phyloP scores from a whole-genome alignment of 2,329 filamentous ascomycete genomes.

The Bipolaris oryzae region DNA sequence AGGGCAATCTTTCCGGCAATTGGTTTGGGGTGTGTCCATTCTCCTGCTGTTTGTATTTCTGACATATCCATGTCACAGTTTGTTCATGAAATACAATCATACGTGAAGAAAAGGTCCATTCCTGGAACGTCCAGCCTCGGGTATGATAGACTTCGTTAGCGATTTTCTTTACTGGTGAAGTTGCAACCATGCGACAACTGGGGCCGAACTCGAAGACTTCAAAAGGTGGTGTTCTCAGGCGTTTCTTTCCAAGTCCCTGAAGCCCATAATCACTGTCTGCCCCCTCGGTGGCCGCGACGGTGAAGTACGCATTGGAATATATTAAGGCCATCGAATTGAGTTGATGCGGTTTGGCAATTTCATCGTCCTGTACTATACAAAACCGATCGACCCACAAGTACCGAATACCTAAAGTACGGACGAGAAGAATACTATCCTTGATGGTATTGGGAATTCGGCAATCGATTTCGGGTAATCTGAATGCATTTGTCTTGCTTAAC shows the following conservation, averaged over 20 bases:
- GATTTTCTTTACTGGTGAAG: not conserved
- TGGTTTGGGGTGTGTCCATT: accelerated
- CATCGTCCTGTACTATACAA: not conserved
- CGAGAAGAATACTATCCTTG: not conserved
- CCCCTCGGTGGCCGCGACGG: not conserved
- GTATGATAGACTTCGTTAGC: not conserved
- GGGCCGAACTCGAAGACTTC: not conserved
- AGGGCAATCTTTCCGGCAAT: not conserved
- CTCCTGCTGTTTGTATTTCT: not conserved
- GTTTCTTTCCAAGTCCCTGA: not conserved
- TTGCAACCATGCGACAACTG: not conserved
- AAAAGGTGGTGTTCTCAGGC: not conserved
- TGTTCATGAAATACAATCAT: not conserved
- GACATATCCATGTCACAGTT: not conserved
- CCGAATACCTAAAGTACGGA: not conserved
- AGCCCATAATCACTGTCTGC: not conserved
- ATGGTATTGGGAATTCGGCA: not conserved
- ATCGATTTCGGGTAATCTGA: not conserved
- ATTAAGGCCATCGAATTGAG: not conserved
- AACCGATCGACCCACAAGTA: not conserved
- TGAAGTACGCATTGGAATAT: not conserved
- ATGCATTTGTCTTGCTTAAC: not conserved
- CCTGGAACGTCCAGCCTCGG: not conserved
- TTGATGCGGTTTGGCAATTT: not conserved
- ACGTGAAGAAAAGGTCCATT: not conserved